Conservation (phyloP, 176 grass and related monocot species). For the Triticum timopheevii region DNA sequence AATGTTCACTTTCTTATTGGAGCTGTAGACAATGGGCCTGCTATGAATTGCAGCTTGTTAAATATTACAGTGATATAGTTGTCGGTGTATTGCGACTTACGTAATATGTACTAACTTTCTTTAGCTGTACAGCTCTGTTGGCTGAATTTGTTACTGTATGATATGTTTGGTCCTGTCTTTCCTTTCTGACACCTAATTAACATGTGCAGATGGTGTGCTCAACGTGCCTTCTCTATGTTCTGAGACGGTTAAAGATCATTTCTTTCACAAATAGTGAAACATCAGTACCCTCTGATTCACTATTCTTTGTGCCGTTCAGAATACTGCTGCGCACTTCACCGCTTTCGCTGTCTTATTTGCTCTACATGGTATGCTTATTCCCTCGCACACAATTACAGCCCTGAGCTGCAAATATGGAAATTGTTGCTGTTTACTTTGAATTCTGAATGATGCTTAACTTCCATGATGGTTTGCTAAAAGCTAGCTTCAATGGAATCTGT, state of each 20-base stretch:
- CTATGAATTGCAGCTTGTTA: background rate
- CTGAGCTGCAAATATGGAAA: background rate
- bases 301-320: conserved; percentile 69
- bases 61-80: background rate
- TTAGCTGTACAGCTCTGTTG: background rate
- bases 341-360: conserved; percentile 93
- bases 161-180: background rate
- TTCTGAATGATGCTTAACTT: conserved; percentile 29
- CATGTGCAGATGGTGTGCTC: conserved; percentile 84
- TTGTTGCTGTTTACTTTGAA: conserved; percentile 21
- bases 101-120: background rate
- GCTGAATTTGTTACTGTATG: background rate
- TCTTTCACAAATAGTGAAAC: conserved; percentile 72
- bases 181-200: conserved; percentile 28
- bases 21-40: background rate
- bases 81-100: background rate
- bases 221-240: conserved; percentile 78
- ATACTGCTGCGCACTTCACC: conserved; percentile 82
- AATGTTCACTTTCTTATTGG: background rate
- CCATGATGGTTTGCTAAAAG: conserved; percentile 50
- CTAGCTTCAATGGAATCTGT: conserved; percentile 97
- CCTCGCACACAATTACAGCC: background rate
- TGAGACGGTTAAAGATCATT: conserved; percentile 86
- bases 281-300: conserved; percentile 55
- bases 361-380: conserved; percentile 84